Conservation (phyloP, 495 filamentous ascomycete genomes). For the Trichoderma virens region DNA sequence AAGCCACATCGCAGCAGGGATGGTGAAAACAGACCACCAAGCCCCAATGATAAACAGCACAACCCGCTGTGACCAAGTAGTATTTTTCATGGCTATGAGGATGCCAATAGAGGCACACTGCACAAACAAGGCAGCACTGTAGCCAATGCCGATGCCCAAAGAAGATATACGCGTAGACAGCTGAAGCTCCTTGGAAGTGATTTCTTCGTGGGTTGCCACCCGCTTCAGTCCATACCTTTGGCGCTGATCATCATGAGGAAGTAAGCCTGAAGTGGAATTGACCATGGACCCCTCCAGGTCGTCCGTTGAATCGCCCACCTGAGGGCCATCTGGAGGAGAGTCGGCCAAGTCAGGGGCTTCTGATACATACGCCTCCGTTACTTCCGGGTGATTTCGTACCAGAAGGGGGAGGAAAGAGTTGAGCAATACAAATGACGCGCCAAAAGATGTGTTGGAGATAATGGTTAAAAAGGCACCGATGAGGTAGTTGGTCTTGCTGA, state of each 20-base stretch:
- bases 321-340: slow-evolving; percentile 16
- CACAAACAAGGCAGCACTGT: slow-evolving; percentile 71
- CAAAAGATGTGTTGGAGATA: slow-evolving; percentile 82
- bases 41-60: slow-evolving; percentile 78
- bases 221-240: slow-evolving; percentile 29
- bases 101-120: slow-evolving; percentile 71
- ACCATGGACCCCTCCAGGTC: slow-evolving; percentile 16
- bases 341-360: slow-evolving; percentile 12
- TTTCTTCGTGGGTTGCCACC: slow-evolving; percentile 30
- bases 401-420: slow-evolving; percentile 80
- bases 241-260: slow-evolving; percentile 22
- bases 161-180: slow-evolving; percentile 83
- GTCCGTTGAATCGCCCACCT: slow-evolving; percentile 10
- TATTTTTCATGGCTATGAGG: slow-evolving; percentile 59
- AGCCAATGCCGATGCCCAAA: slow-evolving; percentile 84
- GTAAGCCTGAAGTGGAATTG: slow-evolving; percentile 38
- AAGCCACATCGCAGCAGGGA: slow-evolving; percentile 87
- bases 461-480: slow-evolving; percentile 79
- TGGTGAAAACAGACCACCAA: slow-evolving; percentile 94
- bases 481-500: slow-evolving; percentile 65
- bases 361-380: slow-evolving; percentile 25
- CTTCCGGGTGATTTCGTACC: slow-evolving; percentile 64
- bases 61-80: slow-evolving; percentile 69
- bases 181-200: slow-evolving; percentile 57
- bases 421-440: slow-evolving; percentile 75